Base-by-base conservation (phyloP, 2,329 filamentous ascomycete genomes). In the Lasiodiplodia theobromae region DNA sequence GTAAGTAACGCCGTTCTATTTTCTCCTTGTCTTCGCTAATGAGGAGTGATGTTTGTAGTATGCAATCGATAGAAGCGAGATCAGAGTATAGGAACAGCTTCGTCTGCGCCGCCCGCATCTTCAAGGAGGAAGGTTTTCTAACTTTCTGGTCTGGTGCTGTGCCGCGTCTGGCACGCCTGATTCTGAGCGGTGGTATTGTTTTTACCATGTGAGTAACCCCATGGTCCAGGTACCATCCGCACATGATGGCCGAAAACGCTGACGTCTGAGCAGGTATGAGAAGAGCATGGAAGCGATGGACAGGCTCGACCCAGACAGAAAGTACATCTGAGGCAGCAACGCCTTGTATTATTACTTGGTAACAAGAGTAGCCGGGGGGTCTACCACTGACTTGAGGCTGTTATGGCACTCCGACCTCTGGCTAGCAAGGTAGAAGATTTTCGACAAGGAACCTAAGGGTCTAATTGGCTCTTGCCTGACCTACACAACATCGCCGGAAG, bases 81-180 rank as follows among this genome's bases (percentile, higher is more conserved):
- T 84, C 82, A 53, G 82, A 91, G 70, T 99, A 99, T 77, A 94
- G 92, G 77, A 97, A 97, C 81, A 96, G 91, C 74, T 87, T 97
- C 72, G 87, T 89, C 58, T 99, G 96, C 79, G 94, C 92, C 0
- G 85, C 87, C 12, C 86, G 90, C 75, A 97, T 99, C 72, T 91
- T 96, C 79, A 92, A 89, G 81, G 89, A 97, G 66, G 96, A 99
- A 81, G 95, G 96, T 2, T 68, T 98, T 14, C 78, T 95, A 51
- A 97, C 94, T 0, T 92, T 98, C 72, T 99, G 96, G 96, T 95
- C 92, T 73, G 96, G 96, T 31, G 95, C 96, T 25, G 77, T 98
- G 73, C 96, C 96, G 1, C 86, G 96, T 66, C 81, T 99, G 75
- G 95, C 89, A 28, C 86, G 96, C 68, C 79, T 99, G 73, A 92